phyloP scores from a whole-genome alignment of 73 alveolate species.

The Diophrys appendiculata region DNA sequence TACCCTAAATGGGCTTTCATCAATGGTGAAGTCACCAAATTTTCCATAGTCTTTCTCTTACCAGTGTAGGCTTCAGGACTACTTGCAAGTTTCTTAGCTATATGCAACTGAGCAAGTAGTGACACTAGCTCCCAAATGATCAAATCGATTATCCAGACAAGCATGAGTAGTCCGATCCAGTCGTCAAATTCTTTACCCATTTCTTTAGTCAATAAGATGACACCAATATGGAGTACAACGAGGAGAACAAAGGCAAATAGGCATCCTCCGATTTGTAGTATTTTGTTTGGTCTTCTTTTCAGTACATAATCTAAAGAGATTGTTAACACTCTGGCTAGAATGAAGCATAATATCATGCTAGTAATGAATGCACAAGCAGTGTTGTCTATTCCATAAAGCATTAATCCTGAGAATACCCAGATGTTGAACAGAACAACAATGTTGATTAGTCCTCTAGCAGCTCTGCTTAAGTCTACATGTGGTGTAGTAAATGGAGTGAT shows the following conservation, averaged over 20 bases:
- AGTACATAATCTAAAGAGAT: background rate
- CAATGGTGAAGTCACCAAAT: slow-evolving; percentile 6
- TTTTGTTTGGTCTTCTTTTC: background rate
- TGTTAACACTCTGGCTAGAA: slow-evolving; percentile 3
- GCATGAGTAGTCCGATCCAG: background rate
- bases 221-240: background rate
- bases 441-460: background rate
- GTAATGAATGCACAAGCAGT: background rate
- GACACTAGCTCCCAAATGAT: slow-evolving; percentile 3
- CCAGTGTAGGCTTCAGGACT: slow-evolving; percentile 8
- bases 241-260: background rate
- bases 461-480: background rate
- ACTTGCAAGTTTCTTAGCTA: background rate
- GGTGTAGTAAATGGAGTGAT: slow-evolving; percentile 13
- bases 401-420: slow-evolving; percentile 19
- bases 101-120: slow-evolving; percentile 1
- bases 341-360: slow-evolving; percentile 2
- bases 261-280: background rate
- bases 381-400: background rate
- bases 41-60: background rate
- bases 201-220: slow-evolving; percentile 3
- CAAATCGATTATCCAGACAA: background rate
- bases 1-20: no score
- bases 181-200: slow-evolving; percentile 8
- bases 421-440: background rate